Evolutionary conservation across 495 filamentous ascomycete species (phyloP), one percentile per base, ranked within the genome.

Genomic region (Daldinia decipiens): DNA sequence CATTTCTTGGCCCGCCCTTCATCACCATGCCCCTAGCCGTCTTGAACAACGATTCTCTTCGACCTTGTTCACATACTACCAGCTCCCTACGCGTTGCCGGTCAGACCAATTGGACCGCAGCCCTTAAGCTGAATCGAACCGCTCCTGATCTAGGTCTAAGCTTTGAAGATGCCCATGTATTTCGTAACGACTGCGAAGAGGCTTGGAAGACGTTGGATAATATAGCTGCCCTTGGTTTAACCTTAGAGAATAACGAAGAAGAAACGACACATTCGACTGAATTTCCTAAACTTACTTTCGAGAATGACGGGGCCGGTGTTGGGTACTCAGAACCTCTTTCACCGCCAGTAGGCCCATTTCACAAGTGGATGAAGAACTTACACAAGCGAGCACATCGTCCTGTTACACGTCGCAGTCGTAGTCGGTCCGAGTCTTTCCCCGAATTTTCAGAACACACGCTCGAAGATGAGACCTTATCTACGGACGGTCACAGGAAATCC

Each of bases 311-410:
- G 7, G 6, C 21, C 43, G 40, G 11, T 19, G 31, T 21, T 40
- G 67, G 59, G 27, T 58, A 73, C 17, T 56, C 38, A 29, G 67
- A 64, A 51, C 32, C 62, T 11, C 51, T 56, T 21, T 29, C 69
- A 6, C 61, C 74, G 34, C 56, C 58, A 26, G 62, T 68, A 43
- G 77, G 72, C 15, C 85, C 84, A 29, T 88, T 89, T 70, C 81
- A 85, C 31, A 86, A 82, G 76, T 89, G 87, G 87, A 82, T 89
- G 76, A 85, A 71, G 66, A 85, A 80, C n/a, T 76, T 89, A 38
- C 84, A 87, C 45, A 81, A 79, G 59, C 81, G 83, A 73, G 82
- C 82, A 62, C 77, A 82, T 45, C 80, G 79, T 54, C 75, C 79
- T n/a, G 79, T 75, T 43, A 72, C 65, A 52, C 39, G 31, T 6